Conservation (phyloP, 1,284 basidiomycete species). For the Ustilago trichophora region DNA sequence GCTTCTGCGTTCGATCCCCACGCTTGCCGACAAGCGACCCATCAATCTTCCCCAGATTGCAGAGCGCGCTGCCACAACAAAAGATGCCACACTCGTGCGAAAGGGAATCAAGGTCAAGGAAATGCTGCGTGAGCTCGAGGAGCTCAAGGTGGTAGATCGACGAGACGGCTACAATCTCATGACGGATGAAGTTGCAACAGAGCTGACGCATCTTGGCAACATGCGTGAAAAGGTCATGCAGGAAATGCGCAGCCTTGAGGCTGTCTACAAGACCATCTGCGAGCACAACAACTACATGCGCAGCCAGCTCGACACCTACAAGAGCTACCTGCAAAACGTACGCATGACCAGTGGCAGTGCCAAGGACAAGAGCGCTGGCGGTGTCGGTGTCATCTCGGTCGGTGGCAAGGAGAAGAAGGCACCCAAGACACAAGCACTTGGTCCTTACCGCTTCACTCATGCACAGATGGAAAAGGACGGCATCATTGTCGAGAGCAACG, state of each 20-base stretch:
- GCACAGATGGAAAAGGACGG: constrained; percentile 98
- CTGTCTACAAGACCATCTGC: constrained; percentile 98
- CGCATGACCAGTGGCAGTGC: constrained; percentile 74
- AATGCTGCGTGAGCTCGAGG: constrained; percentile 94
- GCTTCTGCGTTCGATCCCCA: constrained; percentile 90
- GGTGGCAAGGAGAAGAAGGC: constrained; percentile 97
- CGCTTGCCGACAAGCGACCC: constrained; percentile 80
- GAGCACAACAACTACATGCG: constrained; percentile 98
- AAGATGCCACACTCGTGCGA: constrained; percentile 91
- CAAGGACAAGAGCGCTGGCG: constrained; percentile 72
- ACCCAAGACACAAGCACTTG: constrained; percentile 82
- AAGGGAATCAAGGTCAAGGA: constrained; percentile 99
- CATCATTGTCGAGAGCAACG: constrained; percentile 98
- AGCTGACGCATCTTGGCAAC: constrained; percentile 94
- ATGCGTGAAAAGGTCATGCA: constrained; percentile 92
- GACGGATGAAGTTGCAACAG: constrained; percentile 94
- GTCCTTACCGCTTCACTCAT: constrained; percentile 96
- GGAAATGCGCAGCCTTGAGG: constrained; percentile 90
- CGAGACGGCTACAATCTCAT: constrained; percentile 88
- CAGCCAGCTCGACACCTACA: constrained; percentile 97
- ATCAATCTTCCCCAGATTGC: constrained; percentile 89
- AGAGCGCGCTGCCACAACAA: constrained; percentile 93
- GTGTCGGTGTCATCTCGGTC: constrained; percentile 92
- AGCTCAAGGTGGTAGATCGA: constrained; percentile 84
- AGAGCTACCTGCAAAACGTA: constrained; percentile 98